Evolutionary conservation across 78 protist species (phyloP).

Genomic region (Cavenderia fasciculata): DNA sequence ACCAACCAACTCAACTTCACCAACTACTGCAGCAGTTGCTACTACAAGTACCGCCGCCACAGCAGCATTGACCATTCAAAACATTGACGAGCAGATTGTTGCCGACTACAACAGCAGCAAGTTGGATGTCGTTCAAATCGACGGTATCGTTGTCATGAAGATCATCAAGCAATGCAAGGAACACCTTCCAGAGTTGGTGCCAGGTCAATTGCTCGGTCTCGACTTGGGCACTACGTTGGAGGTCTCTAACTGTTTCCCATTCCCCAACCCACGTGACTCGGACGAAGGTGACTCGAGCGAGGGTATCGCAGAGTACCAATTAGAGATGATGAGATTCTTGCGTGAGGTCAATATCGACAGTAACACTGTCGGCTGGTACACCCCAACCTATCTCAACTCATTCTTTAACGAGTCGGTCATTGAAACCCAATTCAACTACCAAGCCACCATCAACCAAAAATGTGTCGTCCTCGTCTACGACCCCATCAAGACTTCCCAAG

Average conservation of each 20-base stretch:
- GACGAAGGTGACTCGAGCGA: slow-evolving; percentile 70
- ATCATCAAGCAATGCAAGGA: slow-evolving; percentile 89
- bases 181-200: slow-evolving; percentile 78
- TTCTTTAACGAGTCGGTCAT: slow-evolving; percentile 75
- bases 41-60: no score
- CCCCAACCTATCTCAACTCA: slow-evolving; percentile 80
- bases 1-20: no score
- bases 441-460: slow-evolving; percentile 79
- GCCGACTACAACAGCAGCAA: slow-evolving; percentile 45
- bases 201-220: slow-evolving; percentile 90
- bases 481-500: slow-evolving; percentile 87
- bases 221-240: slow-evolving; percentile 80
- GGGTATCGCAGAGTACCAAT: slow-evolving; percentile 71
- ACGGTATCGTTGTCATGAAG: slow-evolving; percentile 79
- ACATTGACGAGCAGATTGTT: slow-evolving; percentile 55
- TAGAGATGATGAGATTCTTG: slow-evolving; percentile 80
- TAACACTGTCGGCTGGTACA: slow-evolving; percentile 92
- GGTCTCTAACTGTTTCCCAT: slow-evolving; percentile 88
- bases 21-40: no score
- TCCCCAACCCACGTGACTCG: slow-evolving; percentile 59
- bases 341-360: slow-evolving; percentile 90
- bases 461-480: slow-evolving; percentile 83
- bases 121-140: slow-evolving; percentile 77
- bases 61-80: no score
- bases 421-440: slow-evolving; percentile 88